Evolutionary conservation across 2,329 filamentous ascomycete species (phyloP), one percentile per base, ranked within the genome.

Genomic region (Elsinoe ampelina): DNA sequence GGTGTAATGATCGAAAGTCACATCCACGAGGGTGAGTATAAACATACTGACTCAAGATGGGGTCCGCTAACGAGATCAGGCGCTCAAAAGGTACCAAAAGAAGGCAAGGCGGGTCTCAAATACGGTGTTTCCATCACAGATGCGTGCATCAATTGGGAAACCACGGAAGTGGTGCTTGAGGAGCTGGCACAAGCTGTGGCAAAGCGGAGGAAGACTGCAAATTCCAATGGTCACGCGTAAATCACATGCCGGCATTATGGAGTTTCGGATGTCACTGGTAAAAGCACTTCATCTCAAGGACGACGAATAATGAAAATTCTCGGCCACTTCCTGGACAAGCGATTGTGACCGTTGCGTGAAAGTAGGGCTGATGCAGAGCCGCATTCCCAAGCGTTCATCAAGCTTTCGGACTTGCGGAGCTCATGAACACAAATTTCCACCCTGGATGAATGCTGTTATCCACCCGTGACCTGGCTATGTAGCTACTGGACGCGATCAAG

Each of bases 1-100:
- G 93, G 93, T 66, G 89, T 97, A 59, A 98, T 98, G 93, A 95
- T 98, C 67, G 93, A 98, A 78, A 95, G 88, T 72, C 88, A 97
- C 72, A 95, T 97, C 74, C 86, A 92, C 66, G 92, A 96, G 75
- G 91, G 87, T 86, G 71, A 66, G 78, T 68, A n/a, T 10, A 41
- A 57, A 12, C 12, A 36, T 39, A 30, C 26, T 34, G 36, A 47
- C 34, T 54, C 36, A 11, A 47, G 47, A 39, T n/a, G 32, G 35
- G 26, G 13, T 45, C 12, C 15, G 51, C 11, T 55, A 20, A 52
- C 52, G n/a, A 55, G 59, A 58, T 43, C 63, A 85, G 85, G 91
- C 63, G 87, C 80, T 73, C 93, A 98, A 71, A 96, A 96, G 73
- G 89, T 96, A 2, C 89, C 91, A 34, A 79, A 83, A 57, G 89